Evolutionary conservation across 305 asterid genomes (phyloP).

Genomic region (Solanum hybrid): DNA sequence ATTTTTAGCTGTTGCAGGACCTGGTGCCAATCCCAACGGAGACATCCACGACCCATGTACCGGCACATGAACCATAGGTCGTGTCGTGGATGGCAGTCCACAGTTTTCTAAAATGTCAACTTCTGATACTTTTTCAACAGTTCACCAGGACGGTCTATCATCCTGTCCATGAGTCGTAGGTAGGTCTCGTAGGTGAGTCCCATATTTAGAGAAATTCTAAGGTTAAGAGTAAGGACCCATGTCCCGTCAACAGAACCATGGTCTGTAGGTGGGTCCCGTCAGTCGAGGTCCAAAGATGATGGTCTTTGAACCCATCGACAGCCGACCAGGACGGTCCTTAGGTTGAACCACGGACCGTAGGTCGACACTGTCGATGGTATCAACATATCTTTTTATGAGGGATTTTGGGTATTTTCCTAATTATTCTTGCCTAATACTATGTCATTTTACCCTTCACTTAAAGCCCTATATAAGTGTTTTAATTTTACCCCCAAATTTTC

Average conservation of each 20-base stretch:
- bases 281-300: background rate
- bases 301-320: background rate
- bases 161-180: background rate
- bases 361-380: background rate
- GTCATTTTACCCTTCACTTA: background rate
- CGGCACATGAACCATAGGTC: background rate
- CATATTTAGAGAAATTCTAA: background rate
- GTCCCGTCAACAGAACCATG: background rate
- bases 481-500: background rate
- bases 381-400: background rate
- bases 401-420: background rate
- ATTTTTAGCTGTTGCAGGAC: background rate
- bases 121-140: background rate
- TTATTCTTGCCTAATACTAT: background rate
- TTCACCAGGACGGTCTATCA: background rate
- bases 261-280: background rate
- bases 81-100: background rate
- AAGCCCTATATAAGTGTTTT: background rate
- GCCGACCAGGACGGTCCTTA: background rate
- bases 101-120: too few relatives aligned
- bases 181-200: background rate
- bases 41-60: background rate
- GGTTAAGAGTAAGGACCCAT: background rate
- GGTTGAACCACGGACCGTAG: background rate
- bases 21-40: background rate